Evolutionary conservation across 2,329 filamentous ascomycete species (phyloP).

Genomic region (Westerdykella ornata): DNA sequence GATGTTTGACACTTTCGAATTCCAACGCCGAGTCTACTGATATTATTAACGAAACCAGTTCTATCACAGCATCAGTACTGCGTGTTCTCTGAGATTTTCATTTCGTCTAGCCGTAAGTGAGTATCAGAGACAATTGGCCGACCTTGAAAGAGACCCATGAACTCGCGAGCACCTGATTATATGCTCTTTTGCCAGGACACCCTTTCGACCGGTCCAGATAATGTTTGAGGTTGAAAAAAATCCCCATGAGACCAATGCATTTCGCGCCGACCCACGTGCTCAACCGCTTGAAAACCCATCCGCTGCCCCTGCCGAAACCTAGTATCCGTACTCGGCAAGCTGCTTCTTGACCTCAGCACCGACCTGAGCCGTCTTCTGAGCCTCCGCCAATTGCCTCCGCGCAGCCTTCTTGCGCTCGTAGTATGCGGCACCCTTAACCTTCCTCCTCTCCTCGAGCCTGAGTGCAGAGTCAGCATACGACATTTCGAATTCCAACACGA

Average conservation of each 20-base stretch:
- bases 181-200: conserved; percentile 38
- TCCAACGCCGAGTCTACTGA: conserved; percentile 19
- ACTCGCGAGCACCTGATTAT: conserved; percentile 33
- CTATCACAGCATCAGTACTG: conserved; percentile 27
- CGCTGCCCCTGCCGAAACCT: conserved; percentile 41
- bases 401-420: conserved; percentile 99
- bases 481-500: background rate
- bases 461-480: conserved; percentile 17
- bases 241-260: conserved; percentile 37
- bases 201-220: conserved; percentile 33
- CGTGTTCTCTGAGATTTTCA: conserved; percentile 35
- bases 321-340: conserved; percentile 88
- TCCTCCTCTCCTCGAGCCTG: conserved; percentile 98
- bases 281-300: conserved; percentile 26
- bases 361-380: conserved; percentile 85
- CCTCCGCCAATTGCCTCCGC: conserved; percentile 81
- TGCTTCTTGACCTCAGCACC: conserved; percentile 81
- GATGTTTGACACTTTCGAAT: background rate
- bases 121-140: conserved; percentile 32
- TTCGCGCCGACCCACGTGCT: conserved; percentile 31
- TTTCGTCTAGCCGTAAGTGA: conserved; percentile 37
- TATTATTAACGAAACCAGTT: conserved; percentile 17
- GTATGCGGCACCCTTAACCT: conserved; percentile 98
- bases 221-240: conserved; percentile 34
- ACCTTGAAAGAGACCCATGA: conserved; percentile 36